Evolutionary conservation across 768 basidiomycete genomes (phyloP), one percentile per base, ranked within the genome.

Genomic region (Boletus coccyginus): DNA sequence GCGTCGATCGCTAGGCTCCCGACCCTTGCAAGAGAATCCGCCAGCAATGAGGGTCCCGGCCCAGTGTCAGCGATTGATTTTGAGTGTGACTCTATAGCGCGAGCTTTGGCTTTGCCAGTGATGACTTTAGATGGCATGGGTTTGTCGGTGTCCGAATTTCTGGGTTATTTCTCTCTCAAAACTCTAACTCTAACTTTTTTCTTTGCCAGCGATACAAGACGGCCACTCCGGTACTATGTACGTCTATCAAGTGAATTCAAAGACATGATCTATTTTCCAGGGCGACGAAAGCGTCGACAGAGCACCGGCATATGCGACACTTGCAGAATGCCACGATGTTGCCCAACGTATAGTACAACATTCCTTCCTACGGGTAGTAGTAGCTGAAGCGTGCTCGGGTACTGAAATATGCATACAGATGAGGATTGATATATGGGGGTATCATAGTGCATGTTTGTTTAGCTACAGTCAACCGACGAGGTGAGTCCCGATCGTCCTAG

Each of bases 391-490:
- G 24, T 52, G 51, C 66, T 59, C 24, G 46, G 50, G 33, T 56
- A 61, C 53, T 57, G 58, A 68, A 62, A 55, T 65, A 61, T 66
- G 69, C 59, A 65, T 70, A 70, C 66, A 70, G 48, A 64, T 66
- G 69, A 59, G 45, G 53, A 52, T 62, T 57, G 69, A 66, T 66
- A 56, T 62, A 38, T 43, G n/a, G 41, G 64, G 69, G 69, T 70
- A 70, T 72, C 66, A 58, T 57, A 58, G 50, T 68, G 62, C 61
- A 64, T 52, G 46, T 56, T 61, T 38, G 33, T 36, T 44, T 31
- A 63, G 66, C 68, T 70, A 43, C 43, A 33, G 7, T 40, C 36
- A 27, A 41, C 24, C 21, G 42, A 46, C 32, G n/a, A 44, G 27
- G 57, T 69, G 40, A 69, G 62, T 48, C 42, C 42, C 13, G 10